These are phyloP conservation scores for Argentina anserina DNA, from an alignment of 306 rosid genomes.

Conservation along the genomic window DNA sequence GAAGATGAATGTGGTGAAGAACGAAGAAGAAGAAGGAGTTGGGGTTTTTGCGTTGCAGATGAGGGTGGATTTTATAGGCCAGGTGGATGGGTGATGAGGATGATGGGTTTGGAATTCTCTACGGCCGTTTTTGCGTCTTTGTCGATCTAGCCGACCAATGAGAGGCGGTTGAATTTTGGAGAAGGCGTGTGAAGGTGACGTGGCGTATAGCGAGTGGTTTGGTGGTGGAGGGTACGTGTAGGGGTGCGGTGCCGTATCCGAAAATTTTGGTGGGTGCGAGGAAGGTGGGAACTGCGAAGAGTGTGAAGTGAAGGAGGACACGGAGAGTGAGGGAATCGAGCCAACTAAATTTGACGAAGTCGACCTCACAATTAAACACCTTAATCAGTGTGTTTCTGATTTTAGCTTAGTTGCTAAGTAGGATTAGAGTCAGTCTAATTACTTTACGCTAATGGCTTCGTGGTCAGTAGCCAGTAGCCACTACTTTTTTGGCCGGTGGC, in stretches of 20 bases:
- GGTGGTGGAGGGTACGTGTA: neutral
- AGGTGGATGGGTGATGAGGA: constrained; percentile 3
- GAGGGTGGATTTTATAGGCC: constrained; percentile 14
- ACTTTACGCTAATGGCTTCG: constrained; percentile 8
- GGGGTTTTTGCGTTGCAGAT: neutral
- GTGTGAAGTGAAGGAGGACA: neutral
- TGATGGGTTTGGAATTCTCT: neutral
- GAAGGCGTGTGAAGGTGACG: neutral
- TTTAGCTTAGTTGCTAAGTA: neutral
- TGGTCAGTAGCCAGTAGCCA: neutral
- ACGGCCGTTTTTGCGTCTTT: neutral
- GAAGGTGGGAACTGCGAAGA: no score
- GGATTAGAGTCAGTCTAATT: neutral
- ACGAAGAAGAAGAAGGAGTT: neutral
- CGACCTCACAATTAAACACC: constrained; percentile 4
- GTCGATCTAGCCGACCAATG: neutral
- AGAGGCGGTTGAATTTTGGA: neutral
- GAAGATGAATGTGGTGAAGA: neutral
- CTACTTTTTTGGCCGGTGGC: neutral
- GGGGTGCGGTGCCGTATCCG: neutral
- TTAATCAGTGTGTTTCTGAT: neutral
- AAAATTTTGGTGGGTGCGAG: neutral
- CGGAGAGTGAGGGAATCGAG: constrained; percentile 15
- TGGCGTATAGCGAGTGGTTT: constrained; percentile 2
- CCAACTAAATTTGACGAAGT: constrained; percentile 12